A percentile compares a stretch with the other conserved stretches of the same genome.
These are phyloP conservation scores for Thalassiosira profunda DNA, from an alignment of 108 stramenopile genomes.

Conservation along the genomic window DNA sequence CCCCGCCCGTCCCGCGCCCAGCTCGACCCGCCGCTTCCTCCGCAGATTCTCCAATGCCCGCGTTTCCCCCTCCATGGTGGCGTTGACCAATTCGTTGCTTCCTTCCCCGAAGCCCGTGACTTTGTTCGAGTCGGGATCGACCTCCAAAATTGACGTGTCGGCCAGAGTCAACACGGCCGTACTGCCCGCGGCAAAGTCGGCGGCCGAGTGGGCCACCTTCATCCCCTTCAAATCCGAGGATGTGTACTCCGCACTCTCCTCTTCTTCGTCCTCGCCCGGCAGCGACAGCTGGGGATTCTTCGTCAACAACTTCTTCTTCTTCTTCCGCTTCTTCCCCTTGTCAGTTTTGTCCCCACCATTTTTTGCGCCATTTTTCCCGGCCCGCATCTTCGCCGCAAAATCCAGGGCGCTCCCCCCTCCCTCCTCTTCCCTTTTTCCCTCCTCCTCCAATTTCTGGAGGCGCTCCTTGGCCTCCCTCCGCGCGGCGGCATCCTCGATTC, in stretches of 20 bases:
- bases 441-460: conserved; percentile 13
- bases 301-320: conserved; percentile 20
- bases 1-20: conserved; percentile 85
- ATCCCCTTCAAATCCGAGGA: conserved; percentile 73
- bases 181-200: conserved; percentile 60
- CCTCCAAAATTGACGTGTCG: conserved; percentile 61
- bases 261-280: conserved; percentile 14
- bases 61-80: conserved; percentile 45
- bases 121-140: conserved; percentile 33
- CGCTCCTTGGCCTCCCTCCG: conserved; percentile 58
- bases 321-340: conserved; percentile 26
- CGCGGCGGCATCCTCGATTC: conserved; percentile 64
- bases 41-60: conserved; percentile 74
- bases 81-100: conserved; percentile 21
- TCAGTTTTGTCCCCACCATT: neutral
- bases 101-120: conserved; percentile 41
- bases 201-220: conserved; percentile 61
- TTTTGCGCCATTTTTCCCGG: neutral
- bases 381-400: conserved; percentile 69
- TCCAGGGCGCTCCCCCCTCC: conserved; percentile 47
- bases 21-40: conserved; percentile 71
- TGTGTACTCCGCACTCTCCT: conserved; percentile 38
- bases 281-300: conserved; percentile 7
- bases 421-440: neutral
- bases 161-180: conserved; percentile 80